Conservation (phyloP, 2,329 filamentous ascomycete species). For the Hypoxylon sp. region DNA sequence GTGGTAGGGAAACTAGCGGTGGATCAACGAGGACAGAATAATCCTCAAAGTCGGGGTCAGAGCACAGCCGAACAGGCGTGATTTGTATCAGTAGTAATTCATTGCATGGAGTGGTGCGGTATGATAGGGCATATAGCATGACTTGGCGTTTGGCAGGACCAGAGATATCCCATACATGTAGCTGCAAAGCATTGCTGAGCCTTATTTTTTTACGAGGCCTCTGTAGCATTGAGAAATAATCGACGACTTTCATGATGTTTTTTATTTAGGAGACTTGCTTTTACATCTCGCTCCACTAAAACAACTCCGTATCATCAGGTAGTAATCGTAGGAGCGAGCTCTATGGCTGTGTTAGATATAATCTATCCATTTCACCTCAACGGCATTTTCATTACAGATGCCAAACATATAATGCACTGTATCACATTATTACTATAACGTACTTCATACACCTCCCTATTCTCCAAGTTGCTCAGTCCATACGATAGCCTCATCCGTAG, state of each 20-base stretch:
- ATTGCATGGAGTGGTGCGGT: slow-evolving; percentile 3
- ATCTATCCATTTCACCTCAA: neutral
- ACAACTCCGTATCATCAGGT: neutral
- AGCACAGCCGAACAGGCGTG: neutral
- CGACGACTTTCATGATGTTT: neutral
- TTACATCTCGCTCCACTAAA: neutral
- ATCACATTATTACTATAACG: slow-evolving; percentile 14
- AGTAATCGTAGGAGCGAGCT: neutral
- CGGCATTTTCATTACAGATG: neutral
- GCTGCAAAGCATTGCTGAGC: slow-evolving; percentile 17
- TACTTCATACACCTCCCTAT: neutral
- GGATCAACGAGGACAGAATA: slow-evolving; percentile 37
- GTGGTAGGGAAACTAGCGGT: slow-evolving; percentile 61
- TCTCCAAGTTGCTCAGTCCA: neutral
- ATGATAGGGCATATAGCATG: slow-evolving; percentile 17
- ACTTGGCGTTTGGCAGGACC: slow-evolving; percentile 29
- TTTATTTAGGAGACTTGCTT: neutral
- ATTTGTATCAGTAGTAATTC: slow-evolving; percentile 11
- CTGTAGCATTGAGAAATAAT: slow-evolving; percentile 6
- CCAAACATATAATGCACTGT: neutral
- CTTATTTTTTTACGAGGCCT: neutral
- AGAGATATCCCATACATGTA: slow-evolving; percentile 15
- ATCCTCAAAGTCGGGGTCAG: neutral
- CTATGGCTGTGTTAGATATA: neutral
- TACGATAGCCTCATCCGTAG: slow-evolving; percentile 8